Conservation (phyloP, 2,329 filamentous ascomycete species). For the Colletotrichum chrysophilum region DNA sequence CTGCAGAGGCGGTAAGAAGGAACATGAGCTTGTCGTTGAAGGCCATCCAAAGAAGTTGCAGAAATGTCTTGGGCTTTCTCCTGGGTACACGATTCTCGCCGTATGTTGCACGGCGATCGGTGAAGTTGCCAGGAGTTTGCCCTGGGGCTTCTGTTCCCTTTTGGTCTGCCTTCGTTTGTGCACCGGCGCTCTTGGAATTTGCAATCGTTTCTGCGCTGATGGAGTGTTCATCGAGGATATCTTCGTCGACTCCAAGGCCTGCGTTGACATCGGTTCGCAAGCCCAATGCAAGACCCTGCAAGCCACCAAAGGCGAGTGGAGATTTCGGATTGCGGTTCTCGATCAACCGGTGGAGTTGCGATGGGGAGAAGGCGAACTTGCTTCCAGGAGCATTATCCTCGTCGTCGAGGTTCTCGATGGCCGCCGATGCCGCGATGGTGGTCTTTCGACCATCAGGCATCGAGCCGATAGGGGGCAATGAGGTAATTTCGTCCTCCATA, state of each 20-base stretch:
- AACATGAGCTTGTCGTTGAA: conserved; percentile 68
- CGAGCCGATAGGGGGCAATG: background rate
- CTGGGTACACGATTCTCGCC: background rate
- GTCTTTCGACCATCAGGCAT: background rate
- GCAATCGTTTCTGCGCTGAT: background rate
- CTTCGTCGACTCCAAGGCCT: background rate
- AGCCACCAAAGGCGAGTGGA: background rate
- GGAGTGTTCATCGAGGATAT: background rate
- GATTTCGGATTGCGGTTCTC: background rate
- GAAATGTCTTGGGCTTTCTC: background rate
- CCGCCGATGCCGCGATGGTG: background rate
- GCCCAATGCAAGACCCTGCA: background rate
- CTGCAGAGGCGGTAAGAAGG: conserved; percentile 60
- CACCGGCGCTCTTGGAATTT: background rate
- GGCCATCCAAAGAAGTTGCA: conserved; percentile 25
- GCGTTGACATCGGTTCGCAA: background rate
- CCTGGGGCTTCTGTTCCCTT: background rate
- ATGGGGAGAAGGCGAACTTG: background rate
- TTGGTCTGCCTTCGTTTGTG: background rate
- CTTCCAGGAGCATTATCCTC: background rate
- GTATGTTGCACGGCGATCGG: background rate
- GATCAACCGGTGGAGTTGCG: background rate
- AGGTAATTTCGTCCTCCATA: background rate
- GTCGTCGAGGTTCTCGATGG: background rate
- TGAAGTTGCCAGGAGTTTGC: background rate